Percentiles rank a stretch among this genome's conserved stretches.
These are phyloP conservation scores for Xerophyta viscosa DNA, from an alignment of 106 monocot genomes.

Conservation along the genomic window DNA sequence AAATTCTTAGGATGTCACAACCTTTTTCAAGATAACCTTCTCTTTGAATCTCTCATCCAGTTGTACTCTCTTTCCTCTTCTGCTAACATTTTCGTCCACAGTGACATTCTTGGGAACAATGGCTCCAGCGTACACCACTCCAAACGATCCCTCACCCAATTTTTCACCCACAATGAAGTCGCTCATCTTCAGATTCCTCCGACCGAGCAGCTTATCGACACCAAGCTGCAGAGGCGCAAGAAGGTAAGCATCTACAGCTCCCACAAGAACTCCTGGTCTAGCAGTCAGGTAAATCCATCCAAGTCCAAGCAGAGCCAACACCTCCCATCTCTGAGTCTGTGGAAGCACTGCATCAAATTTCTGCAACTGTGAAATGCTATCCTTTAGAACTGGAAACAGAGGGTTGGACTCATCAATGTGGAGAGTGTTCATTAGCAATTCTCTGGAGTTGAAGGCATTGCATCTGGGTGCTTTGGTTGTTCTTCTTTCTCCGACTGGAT, in stretches of 20 bases:
- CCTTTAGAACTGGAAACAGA: constrained; percentile 16
- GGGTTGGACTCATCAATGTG: constrained; percentile 31
- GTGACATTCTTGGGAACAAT: constrained; percentile 52
- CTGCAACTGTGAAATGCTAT: constrained; percentile 29
- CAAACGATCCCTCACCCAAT: constrained; percentile 89
- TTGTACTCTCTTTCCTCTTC: constrained; percentile 22
- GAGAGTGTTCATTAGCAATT: constrained; percentile 15
- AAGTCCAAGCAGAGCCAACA: constrained; percentile 28
- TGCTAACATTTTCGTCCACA: constrained; percentile 39
- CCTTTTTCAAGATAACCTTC: constrained; percentile 90
- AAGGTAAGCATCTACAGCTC: constrained; percentile 82
- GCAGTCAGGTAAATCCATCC: constrained; percentile 77
- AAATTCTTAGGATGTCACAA: not conserved
- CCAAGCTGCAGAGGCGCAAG: constrained; percentile 77
- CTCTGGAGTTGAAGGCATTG: constrained; percentile 24
- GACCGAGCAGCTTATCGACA: constrained; percentile 55
- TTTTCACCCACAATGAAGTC: constrained; percentile 78
- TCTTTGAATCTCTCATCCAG: constrained; percentile 62
- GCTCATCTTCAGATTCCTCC: constrained; percentile 68
- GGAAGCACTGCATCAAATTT: constrained; percentile 17
- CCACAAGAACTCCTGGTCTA: constrained; percentile 77
- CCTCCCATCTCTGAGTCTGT: constrained; percentile 48
- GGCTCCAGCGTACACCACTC: constrained; percentile 73
- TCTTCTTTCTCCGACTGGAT: not conserved
- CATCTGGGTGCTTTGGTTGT: constrained; percentile 10